These are phyloP conservation scores for Astragalus membranaceus DNA, from an alignment of 306 rosid genomes.

Conservation along the genomic window DNA sequence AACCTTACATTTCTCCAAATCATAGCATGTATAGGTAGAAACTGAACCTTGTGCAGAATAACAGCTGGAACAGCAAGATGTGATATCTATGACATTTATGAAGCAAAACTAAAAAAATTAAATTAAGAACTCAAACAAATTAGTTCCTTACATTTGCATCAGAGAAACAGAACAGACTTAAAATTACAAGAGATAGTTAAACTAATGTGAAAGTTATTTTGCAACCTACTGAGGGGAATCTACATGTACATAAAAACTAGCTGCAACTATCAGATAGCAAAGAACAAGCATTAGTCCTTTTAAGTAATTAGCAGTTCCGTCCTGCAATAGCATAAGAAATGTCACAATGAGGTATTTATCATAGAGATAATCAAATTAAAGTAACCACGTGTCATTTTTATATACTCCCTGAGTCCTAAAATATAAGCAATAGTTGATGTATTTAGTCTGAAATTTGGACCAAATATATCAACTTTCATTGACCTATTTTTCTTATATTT, in stretches of 20 bases:
- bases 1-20: not conserved
- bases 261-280: slow-evolving; percentile 78
- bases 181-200: not conserved
- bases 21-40: not conserved
- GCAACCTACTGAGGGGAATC: slow-evolving; percentile 36
- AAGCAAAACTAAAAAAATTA: not conserved
- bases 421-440: too few relatives aligned
- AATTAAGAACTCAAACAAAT: not conserved
- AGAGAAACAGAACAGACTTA: not conserved
- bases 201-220: not conserved
- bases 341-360: not conserved
- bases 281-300: slow-evolving; percentile 78
- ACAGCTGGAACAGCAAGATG: not conserved
- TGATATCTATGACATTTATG: not conserved
- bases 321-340: slow-evolving; percentile 46
- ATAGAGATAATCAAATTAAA: not conserved
- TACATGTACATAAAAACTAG: slow-evolving; percentile 72
- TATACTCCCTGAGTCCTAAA: too few relatives aligned
- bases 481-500: not conserved
- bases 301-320: slow-evolving; percentile 48
- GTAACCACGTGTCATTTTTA: not conserved
- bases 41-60: not conserved
- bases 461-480: too few relatives aligned
- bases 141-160: not conserved
- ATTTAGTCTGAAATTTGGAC: too few relatives aligned